Percentiles rank a stretch among this genome's conserved stretches.
phyloP scores from a whole-genome alignment of 2,329 filamentous ascomycete genomes.

The Penicillium glabrum region DNA sequence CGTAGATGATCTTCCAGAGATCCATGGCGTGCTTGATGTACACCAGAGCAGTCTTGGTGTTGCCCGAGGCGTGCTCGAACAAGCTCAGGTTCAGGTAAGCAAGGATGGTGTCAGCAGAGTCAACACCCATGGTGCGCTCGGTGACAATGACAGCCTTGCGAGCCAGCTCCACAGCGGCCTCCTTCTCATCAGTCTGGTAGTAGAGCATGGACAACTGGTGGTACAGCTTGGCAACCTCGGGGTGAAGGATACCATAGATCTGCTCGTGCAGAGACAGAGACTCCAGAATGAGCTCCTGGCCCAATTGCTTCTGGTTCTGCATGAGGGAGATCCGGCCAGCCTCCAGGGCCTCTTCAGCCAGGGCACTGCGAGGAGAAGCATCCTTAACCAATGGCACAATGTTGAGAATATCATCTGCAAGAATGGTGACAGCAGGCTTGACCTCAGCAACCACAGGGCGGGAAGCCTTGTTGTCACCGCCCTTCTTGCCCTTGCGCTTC shows the following conservation, averaged over 20 bases:
- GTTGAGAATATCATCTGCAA: constrained; percentile 82
- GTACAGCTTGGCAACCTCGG: constrained; percentile 93
- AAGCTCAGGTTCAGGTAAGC: constrained; percentile 95
- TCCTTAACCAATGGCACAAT: constrained; percentile 95
- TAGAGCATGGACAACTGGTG: constrained; percentile 94
- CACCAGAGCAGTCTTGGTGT: constrained; percentile 80
- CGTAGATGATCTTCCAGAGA: constrained; percentile 97
- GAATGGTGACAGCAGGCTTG: constrained; percentile 64
- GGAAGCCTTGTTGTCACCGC: constrained; percentile 50
- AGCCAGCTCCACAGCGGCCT: constrained; percentile 88
- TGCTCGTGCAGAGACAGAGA: constrained; percentile 95
- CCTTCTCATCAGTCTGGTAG: constrained; percentile 97
- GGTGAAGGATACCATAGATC: constrained; percentile 96
- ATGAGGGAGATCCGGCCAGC: constrained; percentile 94
- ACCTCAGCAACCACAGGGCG: constrained; percentile 43
- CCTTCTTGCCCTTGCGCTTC: constrained; percentile 62
- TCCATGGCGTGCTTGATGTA: constrained; percentile 92
- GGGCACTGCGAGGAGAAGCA: constrained; percentile 81
- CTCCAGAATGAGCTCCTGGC: constrained; percentile 93
- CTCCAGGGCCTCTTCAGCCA: constrained; percentile 94
- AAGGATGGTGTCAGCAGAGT: constrained; percentile 89
- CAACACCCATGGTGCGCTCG: constrained; percentile 89
- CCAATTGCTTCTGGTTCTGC: constrained; percentile 92
- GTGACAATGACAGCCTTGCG: constrained; percentile 96
- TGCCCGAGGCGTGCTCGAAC: constrained; percentile 88